These are phyloP conservation scores for Tricholoma sp. DNA, from an alignment of 768 basidiomycete species.

Conservation along the genomic window DNA sequence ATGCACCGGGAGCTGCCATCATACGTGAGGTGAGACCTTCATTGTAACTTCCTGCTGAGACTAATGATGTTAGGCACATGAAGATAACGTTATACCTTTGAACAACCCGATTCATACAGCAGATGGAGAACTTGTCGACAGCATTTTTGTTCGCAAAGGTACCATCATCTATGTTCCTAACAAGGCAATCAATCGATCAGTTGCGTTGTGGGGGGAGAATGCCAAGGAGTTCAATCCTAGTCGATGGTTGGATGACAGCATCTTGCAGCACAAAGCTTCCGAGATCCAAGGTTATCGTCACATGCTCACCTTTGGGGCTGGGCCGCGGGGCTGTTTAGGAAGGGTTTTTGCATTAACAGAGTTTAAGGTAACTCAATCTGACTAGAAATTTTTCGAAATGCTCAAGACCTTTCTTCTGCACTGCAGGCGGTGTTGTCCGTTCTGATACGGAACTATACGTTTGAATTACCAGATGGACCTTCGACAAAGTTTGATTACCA, in stretches of 20 bases:
- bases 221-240: conserved; percentile 57
- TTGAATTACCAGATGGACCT: conserved; percentile 38
- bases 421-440: conserved; percentile 37
- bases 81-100: too few relatives aligned
- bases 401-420: not conserved
- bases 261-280: conserved; percentile 21
- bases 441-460: conserved; percentile 37
- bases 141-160: too few relatives aligned
- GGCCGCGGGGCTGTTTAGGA: conserved; percentile 46
- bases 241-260: conserved; percentile 47
- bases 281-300: conserved; percentile 46
- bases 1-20: too few relatives aligned
- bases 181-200: conserved; percentile 43
- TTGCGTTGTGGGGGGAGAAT: conserved; percentile 55
- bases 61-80: too few relatives aligned
- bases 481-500: conserved; percentile 33
- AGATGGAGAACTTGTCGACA: too few relatives aligned
- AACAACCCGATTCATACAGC: too few relatives aligned
- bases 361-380: conserved; percentile 30
- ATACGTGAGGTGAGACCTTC: too few relatives aligned
- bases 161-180: conserved; percentile 15
- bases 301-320: conserved; percentile 47
- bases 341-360: conserved; percentile 42
- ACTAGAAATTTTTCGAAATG: not conserved
- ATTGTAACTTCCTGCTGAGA: too few relatives aligned